A percentile compares a stretch with the other conserved stretches of the same genome.
These are phyloP conservation scores for Pseudohyphozyma bogoriensis DNA, from an alignment of 768 basidiomycete species.

Conservation along the genomic window DNA sequence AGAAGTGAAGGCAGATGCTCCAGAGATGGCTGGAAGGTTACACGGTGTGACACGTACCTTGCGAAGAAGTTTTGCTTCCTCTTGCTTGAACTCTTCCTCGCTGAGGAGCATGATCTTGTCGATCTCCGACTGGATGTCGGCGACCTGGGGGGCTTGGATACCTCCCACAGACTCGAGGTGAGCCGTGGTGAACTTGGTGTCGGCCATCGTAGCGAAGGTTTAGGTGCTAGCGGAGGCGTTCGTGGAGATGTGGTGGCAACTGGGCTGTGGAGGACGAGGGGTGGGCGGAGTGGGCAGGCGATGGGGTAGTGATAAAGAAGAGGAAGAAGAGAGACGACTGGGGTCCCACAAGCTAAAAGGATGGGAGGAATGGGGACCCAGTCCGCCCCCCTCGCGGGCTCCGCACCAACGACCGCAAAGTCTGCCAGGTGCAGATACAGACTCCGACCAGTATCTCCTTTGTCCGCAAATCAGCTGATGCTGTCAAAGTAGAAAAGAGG, in stretches of 20 bases:
- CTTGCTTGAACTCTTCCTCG: constrained; percentile 21
- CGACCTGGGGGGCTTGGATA: not conserved
- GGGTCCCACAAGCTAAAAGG: no score
- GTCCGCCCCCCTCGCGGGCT: no score
- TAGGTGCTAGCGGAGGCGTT: not conserved
- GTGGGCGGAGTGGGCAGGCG: not conserved
- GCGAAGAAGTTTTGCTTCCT: constrained; percentile 24
- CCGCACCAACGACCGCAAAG: no score
- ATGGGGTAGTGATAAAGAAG: not conserved
- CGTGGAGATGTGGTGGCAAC: not conserved
- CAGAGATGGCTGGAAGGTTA: not conserved
- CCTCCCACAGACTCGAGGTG: not conserved
- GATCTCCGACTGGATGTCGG: constrained; percentile 19
- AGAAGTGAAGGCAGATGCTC: no score
- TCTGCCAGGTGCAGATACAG: no score
- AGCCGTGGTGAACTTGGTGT: not conserved
- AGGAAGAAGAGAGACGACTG: not conserved
- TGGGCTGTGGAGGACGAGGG: not conserved
- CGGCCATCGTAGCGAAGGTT: not conserved
- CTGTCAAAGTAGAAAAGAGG: no score
- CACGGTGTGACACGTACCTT: no score
- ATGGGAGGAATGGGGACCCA: no score
- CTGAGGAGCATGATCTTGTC: constrained; percentile 11
- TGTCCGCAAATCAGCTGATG: no score
- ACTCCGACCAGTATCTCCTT: no score